A percentile compares a stretch with the other conserved stretches of the same genome.
Conservation (phyloP, 225 moss, liverwort and hornwort genomes). For the Polytrichum commune region DNA sequence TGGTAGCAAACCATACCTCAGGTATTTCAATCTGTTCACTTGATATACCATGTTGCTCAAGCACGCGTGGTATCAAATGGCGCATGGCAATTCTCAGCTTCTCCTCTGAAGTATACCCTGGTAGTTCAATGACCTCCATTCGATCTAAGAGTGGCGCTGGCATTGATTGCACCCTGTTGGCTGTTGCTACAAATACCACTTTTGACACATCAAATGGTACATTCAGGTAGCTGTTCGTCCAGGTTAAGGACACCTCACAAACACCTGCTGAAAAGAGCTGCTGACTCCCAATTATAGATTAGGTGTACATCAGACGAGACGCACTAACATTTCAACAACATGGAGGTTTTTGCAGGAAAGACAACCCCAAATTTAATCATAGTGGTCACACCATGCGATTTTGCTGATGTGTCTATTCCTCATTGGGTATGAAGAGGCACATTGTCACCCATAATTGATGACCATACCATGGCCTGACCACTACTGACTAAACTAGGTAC, state of each 20-base stretch:
- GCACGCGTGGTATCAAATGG: slow-evolving; percentile 56
- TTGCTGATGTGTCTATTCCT: too few species aligned
- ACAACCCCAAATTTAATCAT: too few species aligned
- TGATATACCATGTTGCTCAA: slow-evolving; percentile 62
- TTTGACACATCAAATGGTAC: slow-evolving; percentile 67
- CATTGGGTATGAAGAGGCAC: too few species aligned
- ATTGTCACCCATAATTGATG: too few species aligned
- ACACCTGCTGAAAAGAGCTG: background rate
- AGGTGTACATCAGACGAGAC: too few species aligned
- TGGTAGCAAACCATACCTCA: slow-evolving; percentile 19
- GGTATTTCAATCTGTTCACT: slow-evolving; percentile 49
- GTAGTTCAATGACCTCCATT: slow-evolving; percentile 68
- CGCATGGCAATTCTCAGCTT: slow-evolving; percentile 60
- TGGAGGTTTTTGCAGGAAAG: too few species aligned
- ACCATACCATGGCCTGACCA: too few species aligned
- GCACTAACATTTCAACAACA: too few species aligned
- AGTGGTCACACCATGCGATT: too few species aligned
- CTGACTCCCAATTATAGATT: too few species aligned
- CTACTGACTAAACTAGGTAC: too few species aligned
- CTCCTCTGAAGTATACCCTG: slow-evolving; percentile 59
- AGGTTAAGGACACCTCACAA: slow-evolving; percentile 21
- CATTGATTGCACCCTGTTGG: slow-evolving; percentile 53
- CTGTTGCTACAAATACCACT: slow-evolving; percentile 59
- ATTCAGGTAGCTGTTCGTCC: slow-evolving; percentile 43
- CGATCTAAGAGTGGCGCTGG: slow-evolving; percentile 61